phyloP scores from a whole-genome alignment of 257 asterid species.

The Solanum appendiculatum region DNA sequence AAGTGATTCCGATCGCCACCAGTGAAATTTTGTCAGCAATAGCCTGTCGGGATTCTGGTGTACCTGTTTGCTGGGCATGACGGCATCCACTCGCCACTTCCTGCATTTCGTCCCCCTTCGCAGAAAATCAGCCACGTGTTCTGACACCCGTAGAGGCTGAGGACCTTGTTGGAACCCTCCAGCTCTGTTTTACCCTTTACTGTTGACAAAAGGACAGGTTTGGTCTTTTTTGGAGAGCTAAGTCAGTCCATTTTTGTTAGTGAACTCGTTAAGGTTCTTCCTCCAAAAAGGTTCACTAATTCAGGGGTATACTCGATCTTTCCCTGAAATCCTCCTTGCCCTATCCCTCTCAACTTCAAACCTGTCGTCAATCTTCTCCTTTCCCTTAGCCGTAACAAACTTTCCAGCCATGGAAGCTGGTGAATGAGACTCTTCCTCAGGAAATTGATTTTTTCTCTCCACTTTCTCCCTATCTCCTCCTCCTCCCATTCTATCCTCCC shows the following conservation, averaged over 20 bases:
- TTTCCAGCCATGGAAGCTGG: neutral
- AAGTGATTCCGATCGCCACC: too few species aligned
- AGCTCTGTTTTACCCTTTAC: too few species aligned
- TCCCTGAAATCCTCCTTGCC: too few species aligned
- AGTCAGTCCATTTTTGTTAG: neutral
- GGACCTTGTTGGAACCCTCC: too few species aligned
- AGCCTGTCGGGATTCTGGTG: too few species aligned
- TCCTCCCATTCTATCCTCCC: neutral
- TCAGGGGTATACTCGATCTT: neutral
- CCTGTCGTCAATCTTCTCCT: neutral
- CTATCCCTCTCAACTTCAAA: neutral
- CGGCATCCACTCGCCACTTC: too few species aligned
- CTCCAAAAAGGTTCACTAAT: neutral
- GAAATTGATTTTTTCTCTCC: neutral
- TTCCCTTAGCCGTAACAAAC: neutral
- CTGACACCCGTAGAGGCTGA: too few species aligned
- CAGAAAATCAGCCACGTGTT: too few species aligned
- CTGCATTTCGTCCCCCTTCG: too few species aligned
- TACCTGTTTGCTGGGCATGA: too few species aligned
- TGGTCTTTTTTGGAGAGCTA: neutral
- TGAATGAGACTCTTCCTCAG: neutral
- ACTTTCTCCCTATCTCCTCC: neutral
- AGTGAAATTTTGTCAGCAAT: too few species aligned
- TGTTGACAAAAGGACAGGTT: neutral
- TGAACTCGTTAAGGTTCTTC: neutral